A percentile compares a stretch with the other conserved stretches of the same genome.
Conservation (phyloP, 352 stramenopile species). For the Lagenidium sp. region DNA sequence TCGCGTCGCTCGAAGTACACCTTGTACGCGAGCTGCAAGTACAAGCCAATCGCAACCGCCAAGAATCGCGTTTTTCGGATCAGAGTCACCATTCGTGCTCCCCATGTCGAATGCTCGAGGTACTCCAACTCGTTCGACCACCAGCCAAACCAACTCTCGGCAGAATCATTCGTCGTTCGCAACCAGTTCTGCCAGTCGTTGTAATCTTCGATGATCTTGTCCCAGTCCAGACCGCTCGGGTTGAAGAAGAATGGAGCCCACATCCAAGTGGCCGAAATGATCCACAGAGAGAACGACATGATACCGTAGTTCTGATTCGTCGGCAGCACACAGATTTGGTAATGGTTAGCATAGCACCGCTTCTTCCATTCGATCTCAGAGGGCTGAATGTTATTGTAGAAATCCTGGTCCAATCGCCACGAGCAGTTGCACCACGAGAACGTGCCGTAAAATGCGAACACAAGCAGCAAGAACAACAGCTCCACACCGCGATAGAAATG, state of each 20-base stretch:
- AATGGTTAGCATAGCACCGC: slow-evolving; percentile 73
- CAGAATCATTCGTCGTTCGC: slow-evolving; percentile 75
- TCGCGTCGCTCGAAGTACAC: slow-evolving; percentile 63
- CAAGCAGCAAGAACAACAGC: slow-evolving; percentile 74
- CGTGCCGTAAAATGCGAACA: slow-evolving; percentile 89
- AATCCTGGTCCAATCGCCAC: slow-evolving; percentile 57
- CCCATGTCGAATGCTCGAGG: slow-evolving; percentile 66
- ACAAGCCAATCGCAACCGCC: slow-evolving; percentile 31
- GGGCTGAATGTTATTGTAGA: slow-evolving; percentile 69
- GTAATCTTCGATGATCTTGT: slow-evolving; percentile 94
- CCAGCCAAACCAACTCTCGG: slow-evolving; percentile 84
- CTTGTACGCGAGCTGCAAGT: slow-evolving; percentile 45
- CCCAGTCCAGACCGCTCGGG: slow-evolving; percentile 96
- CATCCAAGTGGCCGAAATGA: slow-evolving; percentile 89
- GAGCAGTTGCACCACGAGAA: slow-evolving; percentile 90
- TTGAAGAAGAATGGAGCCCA: slow-evolving; percentile 93
- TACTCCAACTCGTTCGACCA: slow-evolving; percentile 79
- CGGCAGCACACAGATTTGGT: slow-evolving; percentile 88
- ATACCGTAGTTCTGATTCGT: slow-evolving; percentile 97
- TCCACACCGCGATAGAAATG: slow-evolving; percentile 98
- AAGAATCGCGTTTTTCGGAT: slow-evolving; percentile 80
- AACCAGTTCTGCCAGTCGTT: slow-evolving; percentile 94
- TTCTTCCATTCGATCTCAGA: slow-evolving; percentile 68
- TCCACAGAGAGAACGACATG: slow-evolving; percentile 95
- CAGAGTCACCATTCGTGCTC: slow-evolving; percentile 53